Conservation (phyloP, 108 stramenopile genomes). For the Aurantiochytrium sp. region DNA sequence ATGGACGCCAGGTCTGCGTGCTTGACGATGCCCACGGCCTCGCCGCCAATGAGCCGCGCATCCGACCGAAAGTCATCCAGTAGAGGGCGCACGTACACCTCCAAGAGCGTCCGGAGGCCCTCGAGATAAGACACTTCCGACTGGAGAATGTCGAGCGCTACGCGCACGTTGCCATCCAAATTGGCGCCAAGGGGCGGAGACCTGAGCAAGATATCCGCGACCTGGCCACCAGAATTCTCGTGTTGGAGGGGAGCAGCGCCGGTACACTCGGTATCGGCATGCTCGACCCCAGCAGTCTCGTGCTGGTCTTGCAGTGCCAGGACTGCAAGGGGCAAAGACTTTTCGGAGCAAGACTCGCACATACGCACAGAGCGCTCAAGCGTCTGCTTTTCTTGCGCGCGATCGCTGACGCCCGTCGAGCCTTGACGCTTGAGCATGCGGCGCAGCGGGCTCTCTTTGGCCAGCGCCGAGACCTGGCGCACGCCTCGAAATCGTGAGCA, state of each 20-base stretch:
- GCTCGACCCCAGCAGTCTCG: no score
- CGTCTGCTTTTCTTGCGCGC: neutral
- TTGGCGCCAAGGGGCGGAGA: neutral
- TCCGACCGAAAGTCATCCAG: conserved; percentile 17
- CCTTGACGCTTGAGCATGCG: neutral
- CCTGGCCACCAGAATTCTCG: no score
- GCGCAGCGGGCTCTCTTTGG: neutral
- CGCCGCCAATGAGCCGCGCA: neutral
- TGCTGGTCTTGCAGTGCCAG: no score
- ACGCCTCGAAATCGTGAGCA: neutral
- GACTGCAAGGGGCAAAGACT: neutral
- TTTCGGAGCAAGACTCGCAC: neutral
- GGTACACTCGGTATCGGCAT: no score
- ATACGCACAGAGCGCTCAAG: neutral
- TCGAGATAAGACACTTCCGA: neutral
- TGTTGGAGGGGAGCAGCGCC: no score
- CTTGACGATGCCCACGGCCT: neutral
- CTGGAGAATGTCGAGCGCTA: neutral
- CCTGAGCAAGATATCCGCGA: no score
- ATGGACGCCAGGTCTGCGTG: neutral
- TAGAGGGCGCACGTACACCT: neutral
- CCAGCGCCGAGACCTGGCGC: neutral
- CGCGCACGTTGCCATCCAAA: neutral
- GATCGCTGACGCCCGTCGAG: neutral
- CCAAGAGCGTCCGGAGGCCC: neutral